Base-by-base conservation (phyloP, 176 grass and related monocot genomes). In the Puccinellia tenuiflora region DNA sequence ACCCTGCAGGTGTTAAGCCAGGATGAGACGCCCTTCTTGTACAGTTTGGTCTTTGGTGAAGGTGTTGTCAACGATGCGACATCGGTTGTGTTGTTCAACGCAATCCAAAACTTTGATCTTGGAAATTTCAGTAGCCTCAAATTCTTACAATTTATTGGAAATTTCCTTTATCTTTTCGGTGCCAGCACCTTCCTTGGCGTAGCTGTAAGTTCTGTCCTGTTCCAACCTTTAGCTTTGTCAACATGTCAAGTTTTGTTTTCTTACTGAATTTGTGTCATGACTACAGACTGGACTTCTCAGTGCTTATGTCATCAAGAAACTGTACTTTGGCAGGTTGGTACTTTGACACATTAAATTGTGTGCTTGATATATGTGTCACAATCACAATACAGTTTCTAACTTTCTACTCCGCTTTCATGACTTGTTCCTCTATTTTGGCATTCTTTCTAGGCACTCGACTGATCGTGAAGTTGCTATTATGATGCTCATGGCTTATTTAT, bases 51-150 rank as follows among this genome's bases (percentile, higher is more conserved):
- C 47, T 97, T 97, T 84, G 95, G 95, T 79, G 95, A 97, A 89
- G 95, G 95, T 65, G 95, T 97, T 77, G 95, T 97, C 37, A 97
- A 97, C 76, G 95, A 97, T 82, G 95, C 95, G n/a, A 97, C 95
- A 14, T 97, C 95, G 29, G 81, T 97, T 46, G 95, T 97, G 78
- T 81, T 97, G 42, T 97, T 97, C 83, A 97, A 97, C 69, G 92
- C 95, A 38, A 90, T 97, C 74, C 92, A 94, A 28, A 92, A 90
- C 45, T 91, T 97, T 74, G 88, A 94, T 87, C 70, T 89, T 37
- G 84, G 12, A 37, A 63, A 83, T 84, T 38, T 92, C 70, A 91
- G 88, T 33, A 52, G 77, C 12, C 21, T 56, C 24, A 85, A 83
- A 68, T 56, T 92, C 24, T 54, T 97, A 16, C 26, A 92, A 17